Base-by-base conservation (phyloP, 139 green algal genomes). In the Monoraphidium neglectum region DNA sequence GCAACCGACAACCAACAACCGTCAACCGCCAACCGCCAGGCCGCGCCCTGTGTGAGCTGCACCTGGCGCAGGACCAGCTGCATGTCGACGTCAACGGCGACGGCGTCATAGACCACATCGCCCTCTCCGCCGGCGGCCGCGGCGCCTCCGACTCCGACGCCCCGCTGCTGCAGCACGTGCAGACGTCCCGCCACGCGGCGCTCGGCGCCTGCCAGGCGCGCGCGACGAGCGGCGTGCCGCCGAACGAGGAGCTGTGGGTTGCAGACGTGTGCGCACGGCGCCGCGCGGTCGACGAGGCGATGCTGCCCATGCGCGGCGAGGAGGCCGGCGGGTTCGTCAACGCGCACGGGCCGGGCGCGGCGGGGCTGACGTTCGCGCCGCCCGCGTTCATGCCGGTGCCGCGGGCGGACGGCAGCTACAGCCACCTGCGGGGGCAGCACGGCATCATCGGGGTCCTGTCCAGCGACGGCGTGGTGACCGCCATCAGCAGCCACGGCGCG, bases 71-170 rank as follows among this genome's bases (percentile, higher is more conserved):
- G 12, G 57, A 80, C 28, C 86, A 86, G n/a, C 87, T 98, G 65
- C 96, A 99, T 38, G 89, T 82, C 0, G 96, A 99, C 83, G 71
- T 99, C 23, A 97, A 99, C 72, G 93, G 93, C 3, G 96, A 99
- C 76, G 95, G 96, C 2, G 90, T 98, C 12, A 83, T 98, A 8
- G 96, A 99, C 74, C 93, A 98, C 79, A 81, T 98, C 6, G 79
- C 62, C 8, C 63, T 72, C 12, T 84, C 73, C 51, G 46, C 62
- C 61, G 72, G 72, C 57, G 38, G 38, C 70, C 57, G 4, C n/a
- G 3, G 49, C 49, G 28, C 30, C 43, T 16, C 28, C 15, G 24
- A 61, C 66, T 43, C 8, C 23, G 40, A 72, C 56, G 47, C n/a
- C 13, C 66, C 62, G 47, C 56, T 37, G 72, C 66, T 18, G 59